A percentile compares a stretch with the other conserved stretches of the same genome.
Conservation (phyloP, 2,329 filamentous ascomycete species). For the Aspergillus ochraceoroseus region DNA sequence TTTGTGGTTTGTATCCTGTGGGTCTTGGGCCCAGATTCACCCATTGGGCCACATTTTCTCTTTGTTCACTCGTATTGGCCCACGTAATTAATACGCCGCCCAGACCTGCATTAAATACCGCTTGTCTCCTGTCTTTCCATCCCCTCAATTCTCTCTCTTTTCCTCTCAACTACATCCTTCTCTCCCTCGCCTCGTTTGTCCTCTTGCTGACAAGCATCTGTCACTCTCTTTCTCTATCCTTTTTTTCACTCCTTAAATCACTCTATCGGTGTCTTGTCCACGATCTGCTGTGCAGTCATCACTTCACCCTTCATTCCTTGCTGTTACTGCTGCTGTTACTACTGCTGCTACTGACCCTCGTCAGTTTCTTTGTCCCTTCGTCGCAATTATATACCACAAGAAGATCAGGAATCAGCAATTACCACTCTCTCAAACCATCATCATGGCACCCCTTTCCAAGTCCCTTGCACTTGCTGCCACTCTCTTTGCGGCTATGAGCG, state of each 20-base stretch:
- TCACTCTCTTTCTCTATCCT: slow-evolving; percentile 18
- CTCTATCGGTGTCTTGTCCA: slow-evolving; percentile 8
- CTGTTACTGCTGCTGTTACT: slow-evolving; percentile 5
- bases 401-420: too few relatives aligned
- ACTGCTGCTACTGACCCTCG: too few relatives aligned
- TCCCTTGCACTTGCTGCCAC: slow-evolving; percentile 35
- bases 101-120: slow-evolving; percentile 13
- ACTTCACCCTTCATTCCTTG: slow-evolving; percentile 12
- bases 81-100: background rate
- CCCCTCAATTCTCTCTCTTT: slow-evolving; percentile 8
- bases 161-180: slow-evolving; percentile 6
- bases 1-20: slow-evolving; percentile 3
- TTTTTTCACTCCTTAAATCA: slow-evolving; percentile 14
- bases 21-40: slow-evolving; percentile 3
- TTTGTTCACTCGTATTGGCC: background rate
- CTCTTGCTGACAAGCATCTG: slow-evolving; percentile 18
- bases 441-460: slow-evolving; percentile 39
- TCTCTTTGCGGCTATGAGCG: slow-evolving; percentile 31
- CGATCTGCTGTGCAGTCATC: slow-evolving; percentile 23
- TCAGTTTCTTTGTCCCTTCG: slow-evolving; percentile 10
- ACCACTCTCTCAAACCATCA: slow-evolving; percentile 7
- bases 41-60: background rate
- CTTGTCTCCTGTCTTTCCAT: slow-evolving; percentile 6
- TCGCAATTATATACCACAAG: slow-evolving; percentile 9
- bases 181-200: slow-evolving; percentile 6